These are phyloP conservation scores for Sindora glabra DNA, from an alignment of 306 rosid genomes.

Conservation along the genomic window DNA sequence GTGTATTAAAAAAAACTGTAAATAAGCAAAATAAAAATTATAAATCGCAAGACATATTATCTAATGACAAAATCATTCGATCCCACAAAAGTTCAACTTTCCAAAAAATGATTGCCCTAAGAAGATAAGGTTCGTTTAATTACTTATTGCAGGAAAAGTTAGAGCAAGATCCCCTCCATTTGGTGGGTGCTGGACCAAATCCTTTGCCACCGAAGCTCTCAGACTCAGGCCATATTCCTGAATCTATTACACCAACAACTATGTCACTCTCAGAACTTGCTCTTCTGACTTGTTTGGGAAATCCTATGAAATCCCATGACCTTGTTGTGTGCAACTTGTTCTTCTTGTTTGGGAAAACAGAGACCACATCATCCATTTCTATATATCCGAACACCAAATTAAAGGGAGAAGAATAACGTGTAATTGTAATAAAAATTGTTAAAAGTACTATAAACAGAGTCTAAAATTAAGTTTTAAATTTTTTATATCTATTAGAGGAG, in stretches of 20 bases:
- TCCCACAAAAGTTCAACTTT: slow-evolving; percentile 10
- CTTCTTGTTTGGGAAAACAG: slow-evolving; percentile 27
- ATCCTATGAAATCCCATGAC: slow-evolving; percentile 44
- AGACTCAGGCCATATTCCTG: slow-evolving; percentile 41
- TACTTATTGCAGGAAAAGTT: slow-evolving; percentile 37
- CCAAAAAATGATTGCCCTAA: neutral
- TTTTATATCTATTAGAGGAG: too few relatives aligned
- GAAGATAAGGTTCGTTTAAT: too few relatives aligned
- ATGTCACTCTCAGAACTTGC: slow-evolving; percentile 11
- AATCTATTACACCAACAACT: slow-evolving; percentile 34
- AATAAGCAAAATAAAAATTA: too few relatives aligned
- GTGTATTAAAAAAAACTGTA: too few relatives aligned
- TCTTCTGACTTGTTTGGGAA: neutral
- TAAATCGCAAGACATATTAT: too few relatives aligned
- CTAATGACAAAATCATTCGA: slow-evolving; percentile 12
- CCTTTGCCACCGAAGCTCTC: slow-evolving; percentile 27
- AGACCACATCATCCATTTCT: too few relatives aligned
- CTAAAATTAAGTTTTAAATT: too few relatives aligned
- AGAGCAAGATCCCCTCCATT: slow-evolving; percentile 29
- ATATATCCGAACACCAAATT: too few relatives aligned
- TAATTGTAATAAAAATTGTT: too few relatives aligned
- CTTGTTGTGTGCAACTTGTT: slow-evolving; percentile 31
- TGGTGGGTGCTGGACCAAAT: slow-evolving; percentile 23
- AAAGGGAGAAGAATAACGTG: too few relatives aligned
- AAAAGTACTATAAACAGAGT: too few relatives aligned